Percentiles rank a stretch among this genome's conserved stretches.
Conservation (phyloP, 768 basidiomycete genomes). For the Tulasnella sp. region DNA sequence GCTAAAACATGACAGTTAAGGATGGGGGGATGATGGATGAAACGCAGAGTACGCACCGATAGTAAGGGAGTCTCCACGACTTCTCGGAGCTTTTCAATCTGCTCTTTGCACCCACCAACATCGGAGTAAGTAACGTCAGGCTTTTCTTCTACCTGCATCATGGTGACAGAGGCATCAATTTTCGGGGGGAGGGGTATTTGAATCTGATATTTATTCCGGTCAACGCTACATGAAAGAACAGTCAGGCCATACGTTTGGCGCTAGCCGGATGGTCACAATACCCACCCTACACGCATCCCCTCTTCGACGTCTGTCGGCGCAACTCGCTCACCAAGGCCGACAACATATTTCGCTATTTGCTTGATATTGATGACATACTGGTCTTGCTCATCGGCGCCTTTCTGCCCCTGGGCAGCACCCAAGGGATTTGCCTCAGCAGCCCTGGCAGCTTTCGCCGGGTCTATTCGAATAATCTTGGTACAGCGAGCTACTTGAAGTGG, state of each 20-base stretch:
- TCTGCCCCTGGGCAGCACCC: constrained; percentile 72
- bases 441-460: constrained; percentile 59
- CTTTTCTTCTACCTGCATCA: constrained; percentile 99
- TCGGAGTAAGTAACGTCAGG: constrained; percentile 97
- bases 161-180: constrained; percentile 97
- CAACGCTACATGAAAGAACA: constrained; percentile 47
- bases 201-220: constrained; percentile 94
- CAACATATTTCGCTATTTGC: constrained; percentile 99
- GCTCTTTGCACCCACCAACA: constrained; percentile 97
- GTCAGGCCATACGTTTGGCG: neutral
- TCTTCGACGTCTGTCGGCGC: constrained; percentile 98
- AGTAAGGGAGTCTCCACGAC: constrained; percentile 95
- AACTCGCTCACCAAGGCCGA: constrained; percentile 90
- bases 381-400: constrained; percentile 97
- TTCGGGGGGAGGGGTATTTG: constrained; percentile 97
- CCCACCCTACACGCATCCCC: constrained; percentile 99
- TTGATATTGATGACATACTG: constrained; percentile 99
- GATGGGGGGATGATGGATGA: neutral
- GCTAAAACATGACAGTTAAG: constrained; percentile 40
- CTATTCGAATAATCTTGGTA: constrained; percentile 91
- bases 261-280: constrained; percentile 7
- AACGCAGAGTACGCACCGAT: constrained; percentile 44
- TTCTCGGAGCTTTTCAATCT: constrained; percentile 96
- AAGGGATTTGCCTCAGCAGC: constrained; percentile 67
- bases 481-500: constrained; percentile 94